Evolutionary conservation across 208 protist genomes (phyloP).

Genomic region (Crithidia expoeki): DNA sequence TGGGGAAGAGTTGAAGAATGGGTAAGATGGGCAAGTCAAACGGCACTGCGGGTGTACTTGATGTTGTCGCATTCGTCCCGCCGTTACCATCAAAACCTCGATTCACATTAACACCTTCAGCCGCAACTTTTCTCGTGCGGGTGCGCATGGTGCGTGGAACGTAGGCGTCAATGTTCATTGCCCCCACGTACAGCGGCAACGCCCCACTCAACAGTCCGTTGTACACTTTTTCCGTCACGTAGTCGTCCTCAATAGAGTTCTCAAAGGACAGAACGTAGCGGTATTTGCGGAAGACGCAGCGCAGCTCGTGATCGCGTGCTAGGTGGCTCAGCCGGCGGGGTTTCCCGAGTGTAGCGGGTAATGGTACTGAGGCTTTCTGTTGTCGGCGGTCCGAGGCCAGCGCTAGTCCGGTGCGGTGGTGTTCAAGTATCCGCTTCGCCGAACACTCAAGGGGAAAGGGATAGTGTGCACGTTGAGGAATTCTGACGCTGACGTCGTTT

Average conservation of each 20-base stretch:
- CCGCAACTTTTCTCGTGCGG: not conserved
- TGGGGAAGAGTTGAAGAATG: slow-evolving; percentile 21
- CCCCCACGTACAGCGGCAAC: slow-evolving; percentile 56
- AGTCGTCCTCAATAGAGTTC: slow-evolving; percentile 58
- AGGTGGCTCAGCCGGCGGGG: slow-evolving; percentile 5
- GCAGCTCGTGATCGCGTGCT: slow-evolving; percentile 13
- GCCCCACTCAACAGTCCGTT: slow-evolving; percentile 50
- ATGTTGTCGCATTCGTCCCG: not conserved
- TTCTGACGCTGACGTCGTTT: not conserved
- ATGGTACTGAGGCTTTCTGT: no score
- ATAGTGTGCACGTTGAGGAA: slow-evolving; percentile 18
- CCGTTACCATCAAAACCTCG: not conserved
- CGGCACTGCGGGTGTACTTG: not conserved
- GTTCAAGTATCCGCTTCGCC: not conserved
- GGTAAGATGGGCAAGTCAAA: not conserved
- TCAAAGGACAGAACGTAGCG: slow-evolving; percentile 48
- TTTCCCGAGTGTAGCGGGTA: not conserved
- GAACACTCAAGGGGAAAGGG: not conserved
- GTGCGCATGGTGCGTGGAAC: slow-evolving; percentile 21
- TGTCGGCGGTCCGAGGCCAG: not conserved
- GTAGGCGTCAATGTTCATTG: slow-evolving; percentile 49
- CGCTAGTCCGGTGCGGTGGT: not conserved
- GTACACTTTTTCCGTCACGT: slow-evolving; percentile 80
- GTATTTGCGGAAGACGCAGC: slow-evolving; percentile 49
- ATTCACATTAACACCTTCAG: no score